Conservation (phyloP, 768 basidiomycete species). For the Kwoniella bestiolae region DNA sequence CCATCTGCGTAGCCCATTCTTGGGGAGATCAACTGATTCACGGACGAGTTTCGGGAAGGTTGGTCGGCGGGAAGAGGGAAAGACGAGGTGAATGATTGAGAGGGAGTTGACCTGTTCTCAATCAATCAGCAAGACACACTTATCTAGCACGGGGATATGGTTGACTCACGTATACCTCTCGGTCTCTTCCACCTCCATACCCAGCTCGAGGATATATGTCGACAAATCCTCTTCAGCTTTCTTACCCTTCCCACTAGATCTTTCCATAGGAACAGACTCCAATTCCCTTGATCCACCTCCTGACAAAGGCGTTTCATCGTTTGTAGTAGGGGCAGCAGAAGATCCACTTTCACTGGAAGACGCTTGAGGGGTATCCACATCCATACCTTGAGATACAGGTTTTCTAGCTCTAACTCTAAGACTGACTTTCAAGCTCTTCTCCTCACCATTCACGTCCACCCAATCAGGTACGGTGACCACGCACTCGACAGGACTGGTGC, state of each 20-base stretch:
- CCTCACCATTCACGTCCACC: constrained; percentile 48
- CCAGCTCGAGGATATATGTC: constrained; percentile 48
- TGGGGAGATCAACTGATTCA: constrained; percentile 39
- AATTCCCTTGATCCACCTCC: constrained; percentile 1
- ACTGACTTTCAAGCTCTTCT: constrained; percentile 40
- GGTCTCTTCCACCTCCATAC: constrained; percentile 55
- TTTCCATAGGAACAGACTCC: constrained; percentile 20
- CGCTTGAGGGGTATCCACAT: background rate
- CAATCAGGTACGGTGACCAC: constrained; percentile 51
- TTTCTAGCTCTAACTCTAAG: constrained; percentile 40
- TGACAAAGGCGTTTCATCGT: too few relatives aligned
- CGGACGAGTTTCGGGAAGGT: constrained; percentile 35
- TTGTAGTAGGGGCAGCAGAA: too few relatives aligned
- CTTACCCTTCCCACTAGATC: background rate
- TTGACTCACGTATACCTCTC: constrained; percentile 46
- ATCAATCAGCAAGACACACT: constrained; percentile 4
- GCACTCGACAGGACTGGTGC: constrained; percentile 51
- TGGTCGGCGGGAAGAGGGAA: constrained; percentile 51
- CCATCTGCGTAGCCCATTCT: constrained; percentile 31
- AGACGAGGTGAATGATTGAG: constrained; percentile 32
- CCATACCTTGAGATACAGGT: background rate
- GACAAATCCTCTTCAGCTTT: constrained; percentile 21
- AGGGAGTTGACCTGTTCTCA: constrained; percentile 34
- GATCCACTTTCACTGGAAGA: background rate
- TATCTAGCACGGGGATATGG: background rate